A percentile compares a stretch with the other conserved stretches of the same genome.
Evolutionary conservation across 805 yeast genomes (phyloP).

Genomic region (Torulaspora indica): DNA sequence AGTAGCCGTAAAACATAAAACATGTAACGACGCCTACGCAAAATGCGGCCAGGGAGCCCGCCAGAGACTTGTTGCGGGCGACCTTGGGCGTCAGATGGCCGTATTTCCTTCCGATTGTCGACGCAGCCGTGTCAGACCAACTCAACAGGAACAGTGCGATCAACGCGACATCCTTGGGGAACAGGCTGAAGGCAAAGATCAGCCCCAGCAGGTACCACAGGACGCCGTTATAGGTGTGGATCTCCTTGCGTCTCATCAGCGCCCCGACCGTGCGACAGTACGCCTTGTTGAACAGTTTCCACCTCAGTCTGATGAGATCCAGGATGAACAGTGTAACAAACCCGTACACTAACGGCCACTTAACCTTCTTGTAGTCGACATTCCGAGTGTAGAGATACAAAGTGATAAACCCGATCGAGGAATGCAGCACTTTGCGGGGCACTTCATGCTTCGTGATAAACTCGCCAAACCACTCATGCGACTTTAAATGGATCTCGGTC

Average conservation of each 20-base stretch:
- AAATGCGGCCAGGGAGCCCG: conserved; percentile 88
- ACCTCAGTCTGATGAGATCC: conserved; percentile 64
- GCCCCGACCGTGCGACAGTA: conserved; percentile 71
- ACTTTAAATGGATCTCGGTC: conserved; percentile 35
- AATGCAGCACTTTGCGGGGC: conserved; percentile 83
- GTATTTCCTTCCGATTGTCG: conserved; percentile 81
- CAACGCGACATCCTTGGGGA: conserved; percentile 76
- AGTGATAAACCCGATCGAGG: conserved; percentile 81
- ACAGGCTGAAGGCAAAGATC: conserved; percentile 59
- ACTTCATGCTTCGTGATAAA: conserved; percentile 77
- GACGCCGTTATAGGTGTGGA: conserved; percentile 72
- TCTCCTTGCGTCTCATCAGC: conserved; percentile 80
- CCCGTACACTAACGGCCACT: conserved; percentile 52
- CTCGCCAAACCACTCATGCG: conserved; percentile 44
- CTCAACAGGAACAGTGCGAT: conserved; percentile 75
- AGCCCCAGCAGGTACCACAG: conserved; percentile 83
- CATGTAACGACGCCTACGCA: conserved; percentile 63
- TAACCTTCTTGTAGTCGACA: conserved; percentile 50
- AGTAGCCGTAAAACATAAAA: conserved; percentile 63
- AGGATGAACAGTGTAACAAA: conserved; percentile 53
- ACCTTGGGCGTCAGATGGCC: conserved; percentile 82
- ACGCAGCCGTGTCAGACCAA: conserved; percentile 98
- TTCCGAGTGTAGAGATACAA: conserved; percentile 66
- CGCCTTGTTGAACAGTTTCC: conserved; percentile 55
- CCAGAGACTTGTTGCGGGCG: conserved; percentile 71